Base-by-base conservation (phyloP, 495 filamentous ascomycete genomes). In the Aspergillus diversus region DNA sequence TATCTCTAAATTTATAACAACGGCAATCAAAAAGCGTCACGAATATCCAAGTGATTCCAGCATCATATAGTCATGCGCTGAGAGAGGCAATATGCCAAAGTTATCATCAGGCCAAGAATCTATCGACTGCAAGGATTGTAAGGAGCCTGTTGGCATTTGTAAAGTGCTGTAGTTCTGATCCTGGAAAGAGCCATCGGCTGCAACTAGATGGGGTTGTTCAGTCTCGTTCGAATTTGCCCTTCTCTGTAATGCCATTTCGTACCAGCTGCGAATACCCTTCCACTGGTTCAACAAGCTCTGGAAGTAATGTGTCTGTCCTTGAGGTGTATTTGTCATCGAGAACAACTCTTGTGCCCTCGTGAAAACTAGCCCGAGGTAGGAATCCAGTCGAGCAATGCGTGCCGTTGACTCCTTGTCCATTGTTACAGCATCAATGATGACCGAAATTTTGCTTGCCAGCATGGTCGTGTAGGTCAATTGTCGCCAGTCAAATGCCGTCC, bases 61-160 rank as follows among this genome's bases (percentile, higher is more conserved):
- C 21, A 55, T 55, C 52, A 55, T 55, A 16, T 33, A 34, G 17
- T 55, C 52, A 13, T n/a, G 16, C 17, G 5, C 11, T 33, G 52
- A 55, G 8, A 55, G 31, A 12, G 52, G 52, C 33, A 55, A 35
- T 33, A 55, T 33, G 5, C 52, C 52, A 55, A 55, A 55, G 34
- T 55, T 55, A 55, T 55, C 52, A 34, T 55, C 52, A 5, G 52
- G 5, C 52, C 52, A 55, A 34, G 52, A 55, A 55, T 55, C 52
- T 13, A 55, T 13, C 8, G 52, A 32, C 17, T 34, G 17, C 17
- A 55, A 16, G 12, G 52, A 32, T n/a, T n/a, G 7, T 12, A 12
- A 9, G 33, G 21, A 9, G 11, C 52, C 32, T 1, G 17, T 43
- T 43, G 39, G 15, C 15, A 43, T 43, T 43, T 43, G 39, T 9